These are phyloP conservation scores for Mortierella sp. DNA, from an alignment of 371 early-diverging fungal genomes.

Conservation along the genomic window DNA sequence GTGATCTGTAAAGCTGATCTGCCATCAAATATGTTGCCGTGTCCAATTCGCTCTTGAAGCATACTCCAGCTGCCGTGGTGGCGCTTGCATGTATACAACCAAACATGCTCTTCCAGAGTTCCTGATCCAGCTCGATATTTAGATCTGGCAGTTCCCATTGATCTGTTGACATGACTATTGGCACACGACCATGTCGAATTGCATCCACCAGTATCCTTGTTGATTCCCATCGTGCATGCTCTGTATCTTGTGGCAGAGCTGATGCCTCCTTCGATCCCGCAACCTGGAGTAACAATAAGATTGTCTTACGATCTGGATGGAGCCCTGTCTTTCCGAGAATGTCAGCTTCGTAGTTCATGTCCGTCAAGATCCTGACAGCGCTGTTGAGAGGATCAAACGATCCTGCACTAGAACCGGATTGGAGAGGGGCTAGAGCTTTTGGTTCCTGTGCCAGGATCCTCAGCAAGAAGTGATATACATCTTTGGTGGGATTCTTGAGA, in stretches of 20 bases:
- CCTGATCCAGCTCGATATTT: constrained; percentile 27
- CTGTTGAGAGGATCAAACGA: constrained; percentile 29
- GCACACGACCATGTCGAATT: constrained; percentile 47
- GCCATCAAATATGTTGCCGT: constrained; percentile 39
- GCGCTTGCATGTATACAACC: constrained; percentile 27
- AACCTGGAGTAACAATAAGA: constrained; percentile 32
- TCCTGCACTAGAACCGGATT: not conserved
- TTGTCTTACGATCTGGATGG: constrained; percentile 41
- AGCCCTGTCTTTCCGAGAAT: constrained; percentile 22
- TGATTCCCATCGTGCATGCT: constrained; percentile 23
- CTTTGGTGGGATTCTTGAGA: constrained; percentile 12
- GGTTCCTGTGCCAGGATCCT: constrained; percentile 30
- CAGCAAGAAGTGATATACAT: constrained; percentile 36
- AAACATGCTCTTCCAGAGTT: constrained; percentile 45
- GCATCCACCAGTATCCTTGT: constrained; percentile 36
- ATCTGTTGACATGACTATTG: constrained; percentile 39
- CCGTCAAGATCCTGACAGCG: constrained; percentile 43
- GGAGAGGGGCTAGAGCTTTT: constrained; percentile 20
- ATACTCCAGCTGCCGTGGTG: not conserved
- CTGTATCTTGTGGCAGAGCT: not conserved
- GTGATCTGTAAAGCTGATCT: constrained; percentile 26
- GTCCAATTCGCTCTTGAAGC: constrained; percentile 15
- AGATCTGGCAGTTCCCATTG: constrained; percentile 50
- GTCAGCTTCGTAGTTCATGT: constrained; percentile 42
- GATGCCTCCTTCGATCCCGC: constrained; percentile 12